These are phyloP conservation scores for Neonectria magnoliae DNA, from an alignment of 2,329 filamentous ascomycete genomes.

Conservation along the genomic window DNA sequence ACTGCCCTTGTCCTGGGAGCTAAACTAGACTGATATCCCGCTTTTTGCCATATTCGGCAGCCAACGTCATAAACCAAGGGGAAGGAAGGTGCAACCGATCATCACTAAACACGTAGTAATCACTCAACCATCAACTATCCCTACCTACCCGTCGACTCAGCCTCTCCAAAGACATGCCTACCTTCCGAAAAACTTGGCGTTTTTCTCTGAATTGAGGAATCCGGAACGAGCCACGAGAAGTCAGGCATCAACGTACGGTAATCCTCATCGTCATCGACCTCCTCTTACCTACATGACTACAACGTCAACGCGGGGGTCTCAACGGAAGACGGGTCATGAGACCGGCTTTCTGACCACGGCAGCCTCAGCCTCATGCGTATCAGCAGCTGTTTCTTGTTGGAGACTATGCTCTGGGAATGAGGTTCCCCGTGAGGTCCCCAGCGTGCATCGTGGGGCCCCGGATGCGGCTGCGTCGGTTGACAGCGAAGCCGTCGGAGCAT, in stretches of 20 bases:
- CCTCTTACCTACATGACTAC: constrained; percentile 5
- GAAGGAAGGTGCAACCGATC: neutral
- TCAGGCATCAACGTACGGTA: constrained; percentile 19
- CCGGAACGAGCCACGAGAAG: neutral
- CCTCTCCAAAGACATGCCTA: neutral
- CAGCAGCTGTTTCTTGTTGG: constrained; percentile 10
- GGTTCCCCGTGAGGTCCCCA: constrained; percentile 9
- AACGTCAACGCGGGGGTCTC: constrained; percentile 19
- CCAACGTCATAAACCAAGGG: neutral
- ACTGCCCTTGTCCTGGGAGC: too few species aligned
- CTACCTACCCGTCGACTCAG: neutral
- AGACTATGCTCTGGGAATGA: constrained; percentile 4
- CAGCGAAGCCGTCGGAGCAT: constrained; percentile 9
- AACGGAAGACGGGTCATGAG: constrained; percentile 16
- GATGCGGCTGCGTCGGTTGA: constrained; percentile 11
- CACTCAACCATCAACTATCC: neutral
- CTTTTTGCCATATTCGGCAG: neutral
- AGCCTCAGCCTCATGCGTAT: constrained; percentile 16
- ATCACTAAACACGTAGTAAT: neutral
- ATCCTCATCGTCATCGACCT: constrained; percentile 7
- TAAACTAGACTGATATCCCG: neutral
- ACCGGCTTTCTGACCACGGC: constrained; percentile 20
- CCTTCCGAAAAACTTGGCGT: neutral
- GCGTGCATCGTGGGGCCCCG: constrained; percentile 15
- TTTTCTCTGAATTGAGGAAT: neutral